A percentile compares a stretch with the other conserved stretches of the same genome.
These are phyloP conservation scores for Euclidium syriacum DNA, from an alignment of 345 rosid genomes.

Conservation along the genomic window DNA sequence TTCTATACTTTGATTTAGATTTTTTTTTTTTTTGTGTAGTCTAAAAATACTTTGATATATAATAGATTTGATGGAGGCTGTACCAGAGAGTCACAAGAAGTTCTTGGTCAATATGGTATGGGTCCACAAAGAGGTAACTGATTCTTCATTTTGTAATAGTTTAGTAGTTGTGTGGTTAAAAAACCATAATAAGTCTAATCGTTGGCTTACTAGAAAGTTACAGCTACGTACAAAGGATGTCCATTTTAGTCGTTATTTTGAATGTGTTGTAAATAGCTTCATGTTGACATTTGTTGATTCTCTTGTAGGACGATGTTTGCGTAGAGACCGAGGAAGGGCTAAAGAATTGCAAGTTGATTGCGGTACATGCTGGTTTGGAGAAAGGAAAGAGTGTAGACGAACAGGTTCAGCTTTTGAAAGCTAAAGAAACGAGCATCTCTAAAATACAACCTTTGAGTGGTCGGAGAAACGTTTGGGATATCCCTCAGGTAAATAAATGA, in stretches of 20 bases:
- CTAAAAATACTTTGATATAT: constrained; percentile 33
- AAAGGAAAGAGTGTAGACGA: constrained; percentile 46
- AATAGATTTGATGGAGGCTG: constrained; percentile 62
- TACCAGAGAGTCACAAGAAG: constrained; percentile 74
- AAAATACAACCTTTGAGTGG: constrained; percentile 64
- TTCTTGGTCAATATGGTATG: constrained; percentile 69
- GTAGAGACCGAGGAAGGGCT: constrained; percentile 47
- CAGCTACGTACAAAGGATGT: background rate
- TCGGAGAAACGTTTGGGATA: constrained; percentile 64
- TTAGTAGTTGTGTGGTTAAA: background rate
- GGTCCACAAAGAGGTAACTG: constrained; percentile 69
- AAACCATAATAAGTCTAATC: background rate
- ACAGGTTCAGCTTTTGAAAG: constrained; percentile 53
- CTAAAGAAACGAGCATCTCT: constrained; percentile 50
- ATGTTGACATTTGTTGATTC: background rate
- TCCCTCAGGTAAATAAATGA: constrained; percentile 52
- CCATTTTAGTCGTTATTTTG: background rate
- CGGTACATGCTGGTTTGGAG: constrained; percentile 77
- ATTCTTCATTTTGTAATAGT: background rate
- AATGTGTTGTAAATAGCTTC: background rate
- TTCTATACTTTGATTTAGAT: background rate
- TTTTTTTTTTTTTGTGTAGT: background rate
- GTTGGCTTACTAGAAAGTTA: background rate
- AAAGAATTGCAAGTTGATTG: constrained; percentile 59
- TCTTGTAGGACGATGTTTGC: constrained; percentile 58